These are phyloP conservation scores for Aspergillus sp. DNA, from an alignment of 2,329 filamentous ascomycete genomes.

Conservation along the genomic window DNA sequence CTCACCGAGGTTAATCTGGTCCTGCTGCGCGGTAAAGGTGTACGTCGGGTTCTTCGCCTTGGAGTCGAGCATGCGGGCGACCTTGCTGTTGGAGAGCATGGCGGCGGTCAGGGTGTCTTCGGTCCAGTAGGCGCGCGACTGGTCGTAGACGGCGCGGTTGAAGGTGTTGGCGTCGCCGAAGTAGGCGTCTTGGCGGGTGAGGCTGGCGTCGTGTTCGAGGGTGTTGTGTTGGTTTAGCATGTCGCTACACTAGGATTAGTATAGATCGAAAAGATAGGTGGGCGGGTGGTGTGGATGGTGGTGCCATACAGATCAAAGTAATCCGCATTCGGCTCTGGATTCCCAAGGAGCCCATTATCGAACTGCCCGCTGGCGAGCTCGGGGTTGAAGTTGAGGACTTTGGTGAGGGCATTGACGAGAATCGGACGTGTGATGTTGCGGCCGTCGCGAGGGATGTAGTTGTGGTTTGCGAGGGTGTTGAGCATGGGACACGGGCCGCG, in stretches of 20 bases:
- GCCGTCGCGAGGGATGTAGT: conserved; percentile 47
- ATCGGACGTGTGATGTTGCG: conserved; percentile 41
- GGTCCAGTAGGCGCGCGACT: conserved; percentile 53
- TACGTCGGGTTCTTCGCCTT: conserved; percentile 55
- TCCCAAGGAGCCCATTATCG: conserved; percentile 3
- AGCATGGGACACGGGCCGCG: conserved; percentile 46
- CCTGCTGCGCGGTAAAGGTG: conserved; percentile 47
- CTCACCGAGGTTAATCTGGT: conserved; percentile 57
- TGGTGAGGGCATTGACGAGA: conserved; percentile 31
- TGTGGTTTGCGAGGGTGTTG: conserved; percentile 48
- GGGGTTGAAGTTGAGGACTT: conserved; percentile 13
- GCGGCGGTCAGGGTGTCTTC: conserved; percentile 44
- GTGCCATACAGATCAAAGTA: neutral
- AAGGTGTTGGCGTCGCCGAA: conserved; percentile 59
- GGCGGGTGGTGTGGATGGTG: neutral
- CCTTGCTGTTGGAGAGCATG: conserved; percentile 53
- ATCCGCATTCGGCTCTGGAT: neutral
- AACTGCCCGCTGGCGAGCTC: conserved; percentile 6
- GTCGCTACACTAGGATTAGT: conserved; percentile 14
- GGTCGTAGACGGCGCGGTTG: conserved; percentile 55
- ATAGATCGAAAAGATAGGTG: conserved; percentile 23
- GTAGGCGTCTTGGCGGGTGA: conserved; percentile 34
- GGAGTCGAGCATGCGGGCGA: conserved; percentile 51
- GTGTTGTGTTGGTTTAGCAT: conserved; percentile 29
- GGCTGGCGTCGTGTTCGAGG: conserved; percentile 31